Evolutionary conservation across 257 asterid genomes (phyloP).

Genomic region (Capsicum pubescens): DNA sequence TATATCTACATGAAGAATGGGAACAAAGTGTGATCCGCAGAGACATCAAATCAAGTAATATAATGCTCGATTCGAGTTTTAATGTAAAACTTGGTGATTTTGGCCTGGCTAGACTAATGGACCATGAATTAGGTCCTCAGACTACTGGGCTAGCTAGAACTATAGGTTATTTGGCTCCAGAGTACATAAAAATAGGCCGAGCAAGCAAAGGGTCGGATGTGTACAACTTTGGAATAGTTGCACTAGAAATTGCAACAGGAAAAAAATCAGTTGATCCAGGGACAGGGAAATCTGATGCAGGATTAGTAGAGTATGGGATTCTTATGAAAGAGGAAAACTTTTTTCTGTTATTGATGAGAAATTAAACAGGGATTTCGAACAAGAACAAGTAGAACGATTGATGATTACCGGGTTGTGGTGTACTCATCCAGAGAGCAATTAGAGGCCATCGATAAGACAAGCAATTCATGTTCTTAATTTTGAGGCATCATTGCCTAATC

Average conservation of each 20-base stretch:
- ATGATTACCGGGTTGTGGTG: constrained; percentile 46
- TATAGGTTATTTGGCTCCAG: constrained; percentile 48
- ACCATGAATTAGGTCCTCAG: constrained; percentile 44
- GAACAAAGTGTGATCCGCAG: constrained; percentile 51
- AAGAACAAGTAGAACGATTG: constrained; percentile 42
- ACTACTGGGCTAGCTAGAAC: constrained; percentile 47
- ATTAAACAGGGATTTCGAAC: constrained; percentile 31
- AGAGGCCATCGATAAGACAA: constrained; percentile 49
- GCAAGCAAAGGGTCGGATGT: constrained; percentile 49
- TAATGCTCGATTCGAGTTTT: constrained; percentile 46
- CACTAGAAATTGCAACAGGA: constrained; percentile 45
- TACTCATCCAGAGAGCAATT: constrained; percentile 38
- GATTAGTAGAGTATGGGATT: constrained; percentile 46
- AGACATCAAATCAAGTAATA: constrained; percentile 48
- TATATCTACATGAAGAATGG: constrained; percentile 54
- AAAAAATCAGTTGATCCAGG: constrained; percentile 29
- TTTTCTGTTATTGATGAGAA: constrained; percentile 35
- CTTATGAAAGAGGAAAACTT: constrained; percentile 37
- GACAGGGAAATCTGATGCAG: constrained; percentile 29
- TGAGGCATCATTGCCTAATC: constrained; percentile 43
- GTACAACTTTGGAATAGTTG: constrained; percentile 45
- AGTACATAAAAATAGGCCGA: constrained; percentile 43
- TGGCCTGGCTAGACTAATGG: constrained; percentile 47
- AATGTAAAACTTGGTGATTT: constrained; percentile 52
- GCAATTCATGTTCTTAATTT: constrained; percentile 45